phyloP scores from a whole-genome alignment of 2,329 filamentous ascomycete species.

The Colletotrichum liriopes region DNA sequence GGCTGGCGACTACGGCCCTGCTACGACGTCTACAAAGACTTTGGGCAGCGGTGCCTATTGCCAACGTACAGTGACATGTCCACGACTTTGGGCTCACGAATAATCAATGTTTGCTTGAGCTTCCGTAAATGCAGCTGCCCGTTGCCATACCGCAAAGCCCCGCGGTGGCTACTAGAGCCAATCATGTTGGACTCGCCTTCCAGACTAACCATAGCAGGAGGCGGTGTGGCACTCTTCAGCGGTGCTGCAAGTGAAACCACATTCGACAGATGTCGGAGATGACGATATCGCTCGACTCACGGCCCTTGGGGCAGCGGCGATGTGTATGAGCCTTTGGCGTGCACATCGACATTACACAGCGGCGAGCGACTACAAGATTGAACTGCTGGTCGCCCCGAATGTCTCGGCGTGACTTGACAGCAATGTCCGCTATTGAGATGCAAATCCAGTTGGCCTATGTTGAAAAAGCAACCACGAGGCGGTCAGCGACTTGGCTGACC shows the following conservation, averaged over 20 bases:
- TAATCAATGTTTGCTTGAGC: neutral
- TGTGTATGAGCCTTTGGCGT: neutral
- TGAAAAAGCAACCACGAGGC: constrained; percentile 35
- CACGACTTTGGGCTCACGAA: constrained; percentile 8
- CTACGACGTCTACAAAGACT: neutral
- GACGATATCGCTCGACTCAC: neutral
- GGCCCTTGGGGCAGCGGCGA: neutral
- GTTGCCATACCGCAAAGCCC: constrained; percentile 19
- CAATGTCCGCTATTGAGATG: constrained; percentile 21
- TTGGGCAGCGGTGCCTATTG: neutral
- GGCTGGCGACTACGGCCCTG: neutral
- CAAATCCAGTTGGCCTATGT: constrained; percentile 5
- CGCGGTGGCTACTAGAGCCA: neutral
- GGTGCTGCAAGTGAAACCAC: constrained; percentile 29
- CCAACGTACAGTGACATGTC: neutral
- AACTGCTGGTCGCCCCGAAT: constrained; percentile 34
- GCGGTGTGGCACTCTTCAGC: constrained; percentile 36
- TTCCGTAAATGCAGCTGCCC: constrained; percentile 21
- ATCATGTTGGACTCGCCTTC: constrained; percentile 2
- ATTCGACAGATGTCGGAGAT: neutral
- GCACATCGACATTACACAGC: constrained; percentile 31
- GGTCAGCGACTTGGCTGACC: constrained; percentile 25
- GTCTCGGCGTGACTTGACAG: constrained; percentile 21
- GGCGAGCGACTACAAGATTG: constrained; percentile 31
- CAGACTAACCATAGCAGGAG: constrained; percentile 5